Base-by-base conservation (phyloP, 768 basidiomycete species). In the Coprinellus aureogranulatus region DNA sequence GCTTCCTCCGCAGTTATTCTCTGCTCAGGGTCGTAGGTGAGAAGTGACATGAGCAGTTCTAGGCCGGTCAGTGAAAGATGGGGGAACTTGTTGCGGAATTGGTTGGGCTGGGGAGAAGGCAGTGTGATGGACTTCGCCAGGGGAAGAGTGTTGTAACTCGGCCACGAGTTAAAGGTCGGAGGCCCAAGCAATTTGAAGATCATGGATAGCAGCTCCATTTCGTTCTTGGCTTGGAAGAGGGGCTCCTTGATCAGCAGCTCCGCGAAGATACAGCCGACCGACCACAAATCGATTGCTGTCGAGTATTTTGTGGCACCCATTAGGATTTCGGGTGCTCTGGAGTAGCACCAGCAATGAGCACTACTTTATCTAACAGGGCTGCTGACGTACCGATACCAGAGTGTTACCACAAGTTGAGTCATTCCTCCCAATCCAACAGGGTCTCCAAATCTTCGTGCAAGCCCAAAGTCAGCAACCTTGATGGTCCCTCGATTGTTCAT, bases 401-500 rank as follows among this genome's bases (percentile, higher is more conserved):
- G 78, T 1, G 97, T 99, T 14, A 99, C 97, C 2, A 99, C 97
- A 16, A 99, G 82, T 67, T 98, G 97, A 3, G 97, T 99, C 83
- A 99, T 86, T 28, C 95, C 94, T n/a, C 92, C 92, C 4, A 94
- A 87, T 22, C 96, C 95, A 11, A 98, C 83, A 10, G 97, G 97
- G 70, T 98, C 97, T 18, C 97, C 97, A 67, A 93, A 99, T 53
- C 94, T 85, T 65, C 97, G 78, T 16, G 97, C 97, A 27, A 98
- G 84, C 4, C 97, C 97, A 70, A 98, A 99, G 72, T 99, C 97
- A 14, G 97, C 97, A 5, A 99, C 94, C 68, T 98, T 98, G 74
- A 99, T 95, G 37, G 91, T 95, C 1, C 97, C 97, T 8, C 97
- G 87, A 68, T 99, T 99, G 72, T 98, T 99, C 96, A 99, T 96